Base-by-base conservation (phyloP, 2,329 filamentous ascomycete species). In the Parastagonospora nodorum region DNA sequence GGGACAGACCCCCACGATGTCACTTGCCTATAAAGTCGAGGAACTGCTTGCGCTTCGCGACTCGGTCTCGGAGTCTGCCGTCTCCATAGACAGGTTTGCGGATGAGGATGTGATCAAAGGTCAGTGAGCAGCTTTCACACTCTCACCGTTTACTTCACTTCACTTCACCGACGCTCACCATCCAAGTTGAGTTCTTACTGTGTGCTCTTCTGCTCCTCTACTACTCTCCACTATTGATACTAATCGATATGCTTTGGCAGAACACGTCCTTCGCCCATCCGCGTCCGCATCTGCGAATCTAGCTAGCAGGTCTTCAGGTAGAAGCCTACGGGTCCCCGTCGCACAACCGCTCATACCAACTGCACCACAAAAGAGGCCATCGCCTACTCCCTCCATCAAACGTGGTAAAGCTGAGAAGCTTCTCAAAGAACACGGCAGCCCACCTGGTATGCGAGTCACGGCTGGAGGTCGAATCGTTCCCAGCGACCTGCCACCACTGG, bases 381-480 rank as follows among this genome's bases (percentile, higher is more conserved):
- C 79, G 2, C 79, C 79, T 11, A 78, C 78, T 1, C 78, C 78
- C 10, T 81, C 79, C 1, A 64, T 81, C 63, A 80, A 80, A 66
- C 74, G 75, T 36, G 76, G 75, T 45, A 80, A 79, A 55, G 77
- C 75, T 10, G 78, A 80, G 59, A 74, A 71, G 36, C 74, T 81
- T 36, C 75, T 81, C 62, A 79, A 80, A 55, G 75, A 78, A 53
- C 79, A 81, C 68, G 78, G 78, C 46, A 81, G 78, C 32, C 79
- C 79, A 31, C 77, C 76, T 16, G 77, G 78, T 50, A 67, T 81
- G 48, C 76, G 79, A 49, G 79, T 81, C 37, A 81, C 79, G 42
- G 79, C 79, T 53, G 79, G 79, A 33, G 79, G 79, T n/a, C 75
- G 78, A 14, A 76, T 81, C 53, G 78, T 81, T n/a, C 78, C 78